A percentile compares a stretch with the other conserved stretches of the same genome.
Evolutionary conservation across 805 yeast species (phyloP).

Genomic region (Barnettozyma populi): DNA sequence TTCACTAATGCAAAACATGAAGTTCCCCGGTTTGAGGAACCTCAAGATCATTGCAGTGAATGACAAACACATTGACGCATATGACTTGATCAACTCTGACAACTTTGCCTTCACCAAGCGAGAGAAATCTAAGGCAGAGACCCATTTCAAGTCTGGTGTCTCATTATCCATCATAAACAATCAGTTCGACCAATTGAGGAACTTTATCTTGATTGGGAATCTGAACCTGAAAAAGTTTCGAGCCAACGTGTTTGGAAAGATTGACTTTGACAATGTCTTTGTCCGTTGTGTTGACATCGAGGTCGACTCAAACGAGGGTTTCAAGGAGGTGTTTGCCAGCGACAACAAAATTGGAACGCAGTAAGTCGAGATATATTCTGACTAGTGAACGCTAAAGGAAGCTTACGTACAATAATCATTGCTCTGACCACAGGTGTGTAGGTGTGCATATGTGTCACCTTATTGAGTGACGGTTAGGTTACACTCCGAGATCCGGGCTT

Average conservation of each 20-base stretch:
- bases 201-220: conserved; percentile 13
- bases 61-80: conserved; percentile 22
- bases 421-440: background rate
- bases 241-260: background rate
- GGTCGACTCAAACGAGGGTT: conserved; percentile 1
- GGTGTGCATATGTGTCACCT: background rate
- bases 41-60: conserved; percentile 19
- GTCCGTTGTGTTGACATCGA: conserved; percentile 10
- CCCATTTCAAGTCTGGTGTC: conserved; percentile 6
- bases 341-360: background rate
- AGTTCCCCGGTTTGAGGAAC: conserved; percentile 11
- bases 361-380: no score
- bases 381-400: no score
- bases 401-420: background rate
- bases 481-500: background rate
- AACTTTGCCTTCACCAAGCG: conserved; percentile 2
- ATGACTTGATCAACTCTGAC: conserved; percentile 14
- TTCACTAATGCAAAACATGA: conserved; percentile 15
- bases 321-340: background rate
- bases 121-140: background rate
- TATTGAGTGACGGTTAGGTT: no score
- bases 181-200: conserved; percentile 5
- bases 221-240: conserved; percentile 6
- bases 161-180: conserved; percentile 7
- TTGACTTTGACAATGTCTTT: conserved; percentile 1